Evolutionary conservation across 208 protist genomes (phyloP).

Genomic region (Porcisia deanei): DNA sequence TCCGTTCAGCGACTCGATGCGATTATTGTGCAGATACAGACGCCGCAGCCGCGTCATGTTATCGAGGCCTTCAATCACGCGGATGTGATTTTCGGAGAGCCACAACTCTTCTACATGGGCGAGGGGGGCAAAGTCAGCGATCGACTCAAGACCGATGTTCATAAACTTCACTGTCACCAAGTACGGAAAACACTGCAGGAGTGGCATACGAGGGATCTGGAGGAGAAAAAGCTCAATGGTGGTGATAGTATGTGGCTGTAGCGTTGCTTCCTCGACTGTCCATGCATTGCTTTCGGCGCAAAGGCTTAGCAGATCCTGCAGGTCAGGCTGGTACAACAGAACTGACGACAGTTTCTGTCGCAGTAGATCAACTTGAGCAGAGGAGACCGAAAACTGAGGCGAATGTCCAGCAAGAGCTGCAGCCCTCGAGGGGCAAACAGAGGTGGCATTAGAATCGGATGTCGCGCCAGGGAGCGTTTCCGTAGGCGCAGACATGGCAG

Average conservation of each 20-base stretch:
- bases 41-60: constrained; percentile 68
- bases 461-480: not conserved
- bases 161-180: constrained; percentile 80
- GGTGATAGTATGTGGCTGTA: constrained; percentile 58
- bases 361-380: constrained; percentile 50
- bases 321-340: constrained; percentile 48
- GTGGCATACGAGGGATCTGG: constrained; percentile 55
- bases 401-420: not conserved
- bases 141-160: constrained; percentile 70
- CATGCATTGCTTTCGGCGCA: constrained; percentile 86
- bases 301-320: constrained; percentile 57
- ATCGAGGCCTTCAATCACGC: constrained; percentile 67
- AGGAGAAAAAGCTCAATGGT: constrained; percentile 86
- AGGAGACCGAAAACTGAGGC: constrained; percentile 16
- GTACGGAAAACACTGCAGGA: constrained; percentile 72
- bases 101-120: constrained; percentile 87
- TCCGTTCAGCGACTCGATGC: constrained; percentile 78
- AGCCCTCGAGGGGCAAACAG: not conserved
- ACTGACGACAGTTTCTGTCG: constrained; percentile 38
- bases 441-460: not conserved
- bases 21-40: constrained; percentile 87
- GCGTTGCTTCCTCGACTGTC: constrained; percentile 67
- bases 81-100: constrained; percentile 88
- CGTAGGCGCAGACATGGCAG: not conserved
- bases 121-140: constrained; percentile 65